A percentile compares a stretch with the other conserved stretches of the same genome.
Conservation (phyloP, 2,329 filamentous ascomycete genomes). For the Zelopaecilomyces penicillatus region DNA sequence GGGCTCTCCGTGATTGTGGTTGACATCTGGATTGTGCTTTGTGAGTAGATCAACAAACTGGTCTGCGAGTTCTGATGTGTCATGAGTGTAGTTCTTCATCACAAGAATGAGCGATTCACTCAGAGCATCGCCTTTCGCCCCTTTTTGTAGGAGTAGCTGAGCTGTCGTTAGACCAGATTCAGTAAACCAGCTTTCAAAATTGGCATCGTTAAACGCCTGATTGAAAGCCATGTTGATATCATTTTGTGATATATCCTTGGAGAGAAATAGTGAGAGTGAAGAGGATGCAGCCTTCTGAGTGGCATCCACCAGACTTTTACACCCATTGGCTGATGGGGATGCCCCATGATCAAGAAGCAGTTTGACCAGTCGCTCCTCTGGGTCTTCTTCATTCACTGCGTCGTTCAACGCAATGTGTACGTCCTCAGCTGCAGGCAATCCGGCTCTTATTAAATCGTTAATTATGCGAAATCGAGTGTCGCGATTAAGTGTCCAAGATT, state of each 20-base stretch:
- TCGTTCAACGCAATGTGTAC: slow-evolving; percentile 42
- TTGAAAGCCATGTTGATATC: slow-evolving; percentile 39
- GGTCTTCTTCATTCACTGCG: slow-evolving; percentile 44
- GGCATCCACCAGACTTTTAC: slow-evolving; percentile 44
- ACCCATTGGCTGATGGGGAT: slow-evolving; percentile 42
- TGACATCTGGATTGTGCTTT: slow-evolving; percentile 35
- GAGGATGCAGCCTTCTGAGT: slow-evolving; percentile 29
- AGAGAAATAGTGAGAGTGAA: slow-evolving; percentile 34
- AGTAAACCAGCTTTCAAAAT: slow-evolving; percentile 37
- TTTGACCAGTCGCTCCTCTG: slow-evolving; percentile 37
- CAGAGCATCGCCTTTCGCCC: slow-evolving; percentile 37
- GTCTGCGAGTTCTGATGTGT: slow-evolving; percentile 31
- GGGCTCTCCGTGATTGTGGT: slow-evolving; percentile 45
- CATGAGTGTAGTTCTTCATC: slow-evolving; percentile 33
- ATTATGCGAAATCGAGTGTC: slow-evolving; percentile 41
- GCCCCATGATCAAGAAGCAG: slow-evolving; percentile 43
- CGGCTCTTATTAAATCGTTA: slow-evolving; percentile 43
- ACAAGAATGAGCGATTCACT: slow-evolving; percentile 37
- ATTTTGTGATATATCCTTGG: slow-evolving; percentile 29
- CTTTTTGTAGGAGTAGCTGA: slow-evolving; percentile 39
- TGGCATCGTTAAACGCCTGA: slow-evolving; percentile 34
- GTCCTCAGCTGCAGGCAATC: slow-evolving; percentile 38
- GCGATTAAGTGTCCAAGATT: slow-evolving; percentile 41
- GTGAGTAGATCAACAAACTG: slow-evolving; percentile 35
- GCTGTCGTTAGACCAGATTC: slow-evolving; percentile 38